Evolutionary conservation across 768 basidiomycete species (phyloP).

Genomic region (Pisolithus tinctorius): DNA sequence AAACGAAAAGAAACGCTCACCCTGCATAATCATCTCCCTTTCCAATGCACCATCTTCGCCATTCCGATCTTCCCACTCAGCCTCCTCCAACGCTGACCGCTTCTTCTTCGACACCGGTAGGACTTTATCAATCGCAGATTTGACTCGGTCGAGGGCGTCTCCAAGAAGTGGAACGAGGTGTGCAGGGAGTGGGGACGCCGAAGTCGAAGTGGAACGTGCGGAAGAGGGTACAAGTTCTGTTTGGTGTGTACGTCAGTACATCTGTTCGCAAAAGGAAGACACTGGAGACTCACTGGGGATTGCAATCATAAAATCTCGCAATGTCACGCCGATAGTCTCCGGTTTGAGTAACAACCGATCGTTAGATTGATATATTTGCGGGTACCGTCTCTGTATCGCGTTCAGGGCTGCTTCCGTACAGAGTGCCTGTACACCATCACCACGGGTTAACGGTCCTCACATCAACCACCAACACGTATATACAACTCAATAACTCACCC

Average conservation of each 20-base stretch:
- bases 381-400: conserved; percentile 92
- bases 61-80: conserved; percentile 76
- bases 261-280: background rate
- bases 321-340: conserved; percentile 73
- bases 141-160: conserved; percentile 63
- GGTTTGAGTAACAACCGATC: conserved; percentile 83
- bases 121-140: conserved; percentile 60
- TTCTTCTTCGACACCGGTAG: conserved; percentile 72
- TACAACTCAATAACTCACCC: conserved; percentile 45
- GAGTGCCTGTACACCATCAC: conserved; percentile 51
- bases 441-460: background rate
- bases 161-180: conserved; percentile 80
- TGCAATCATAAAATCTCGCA: conserved; percentile 96
- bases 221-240: conserved; percentile 92
- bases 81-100: conserved; percentile 85
- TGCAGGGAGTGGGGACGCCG: conserved; percentile 75
- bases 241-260: conserved; percentile 3
- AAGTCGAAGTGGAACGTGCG: conserved; percentile 81
- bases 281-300: conserved; percentile 71
- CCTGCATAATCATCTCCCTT: conserved; percentile 82
- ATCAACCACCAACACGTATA: too few relatives aligned
- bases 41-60: conserved; percentile 80
- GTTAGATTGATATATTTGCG: conserved; percentile 91
- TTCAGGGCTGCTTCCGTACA: conserved; percentile 97
- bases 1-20: conserved; percentile 35